A percentile compares a stretch with the other conserved stretches of the same genome.
Conservation (phyloP, 305 asterid species). For the Rubia balearica region DNA sequence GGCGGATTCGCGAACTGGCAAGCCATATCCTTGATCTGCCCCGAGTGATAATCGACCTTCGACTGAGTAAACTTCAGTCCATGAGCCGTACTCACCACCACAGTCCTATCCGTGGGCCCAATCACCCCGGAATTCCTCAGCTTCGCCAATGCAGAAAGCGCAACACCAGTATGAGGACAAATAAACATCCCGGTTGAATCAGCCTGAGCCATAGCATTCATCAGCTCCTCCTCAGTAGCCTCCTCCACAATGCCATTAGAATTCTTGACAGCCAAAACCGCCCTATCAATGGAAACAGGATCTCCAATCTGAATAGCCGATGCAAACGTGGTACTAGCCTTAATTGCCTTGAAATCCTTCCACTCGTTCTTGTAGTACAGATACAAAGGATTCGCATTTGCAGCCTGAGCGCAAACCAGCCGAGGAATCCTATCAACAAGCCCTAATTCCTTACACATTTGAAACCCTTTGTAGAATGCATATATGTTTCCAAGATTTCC, state of each 20-base stretch:
- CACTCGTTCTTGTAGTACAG: slow-evolving; percentile 24
- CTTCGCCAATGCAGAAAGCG: slow-evolving; percentile 22
- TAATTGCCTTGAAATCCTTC: slow-evolving; percentile 24
- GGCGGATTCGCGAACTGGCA: slow-evolving; percentile 26
- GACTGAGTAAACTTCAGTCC: slow-evolving; percentile 27
- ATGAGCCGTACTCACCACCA: slow-evolving; percentile 28
- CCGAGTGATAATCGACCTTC: slow-evolving; percentile 25
- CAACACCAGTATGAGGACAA: slow-evolving; percentile 32
- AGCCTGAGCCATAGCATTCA: slow-evolving; percentile 29
- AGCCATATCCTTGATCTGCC: slow-evolving; percentile 21
- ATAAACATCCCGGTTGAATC: slow-evolving; percentile 31
- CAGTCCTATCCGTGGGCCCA: slow-evolving; percentile 20
- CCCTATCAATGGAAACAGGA: slow-evolving; percentile 28
- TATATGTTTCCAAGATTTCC: slow-evolving; percentile 30
- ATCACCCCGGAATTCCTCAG: slow-evolving; percentile 21
- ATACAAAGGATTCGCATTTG: slow-evolving; percentile 28
- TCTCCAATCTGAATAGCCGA: slow-evolving; percentile 30
- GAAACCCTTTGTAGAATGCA: slow-evolving; percentile 30
- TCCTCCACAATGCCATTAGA: slow-evolving; percentile 27
- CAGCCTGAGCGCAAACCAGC: slow-evolving; percentile 27
- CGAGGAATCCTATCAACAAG: slow-evolving; percentile 26
- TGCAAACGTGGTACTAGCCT: slow-evolving; percentile 25
- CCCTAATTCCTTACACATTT: slow-evolving; percentile 28
- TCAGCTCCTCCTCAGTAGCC: slow-evolving; percentile 28
- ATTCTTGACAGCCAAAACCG: slow-evolving; percentile 26